Conservation (phyloP, 768 basidiomycete genomes). For the Agaricus blazei region DNA sequence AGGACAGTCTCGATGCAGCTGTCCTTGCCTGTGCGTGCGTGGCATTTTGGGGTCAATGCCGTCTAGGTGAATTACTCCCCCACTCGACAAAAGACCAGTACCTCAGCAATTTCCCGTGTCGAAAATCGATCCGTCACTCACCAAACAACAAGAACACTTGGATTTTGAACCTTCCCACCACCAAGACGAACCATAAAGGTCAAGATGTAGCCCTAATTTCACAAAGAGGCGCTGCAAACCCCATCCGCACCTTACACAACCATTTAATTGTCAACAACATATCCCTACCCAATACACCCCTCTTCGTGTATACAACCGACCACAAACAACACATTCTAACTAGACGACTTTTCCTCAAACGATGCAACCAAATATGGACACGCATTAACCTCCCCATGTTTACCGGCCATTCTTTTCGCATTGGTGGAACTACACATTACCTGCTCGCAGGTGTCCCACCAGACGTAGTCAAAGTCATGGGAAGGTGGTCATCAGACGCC, state of each 20-base stretch:
- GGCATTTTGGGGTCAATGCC: conserved; percentile 31
- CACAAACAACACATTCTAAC: not conserved
- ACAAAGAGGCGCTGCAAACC: conserved; percentile 6
- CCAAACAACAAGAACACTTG: conserved; percentile 1
- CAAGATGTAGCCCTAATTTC: conserved; percentile 25
- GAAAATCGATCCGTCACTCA: conserved; percentile 13
- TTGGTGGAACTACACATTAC: too few species aligned
- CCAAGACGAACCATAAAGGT: conserved; percentile 22
- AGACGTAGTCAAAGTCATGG: too few species aligned
- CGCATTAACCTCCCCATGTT: too few species aligned
- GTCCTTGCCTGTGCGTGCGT: conserved; percentile 25
- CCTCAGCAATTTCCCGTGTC: not conserved
- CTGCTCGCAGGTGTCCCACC: too few species aligned
- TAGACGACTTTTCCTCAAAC: conserved; percentile 7
- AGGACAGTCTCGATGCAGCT: conserved; percentile 22
- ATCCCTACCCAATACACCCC: conserved; percentile 14
- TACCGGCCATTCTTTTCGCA: too few species aligned
- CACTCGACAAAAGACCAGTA: not conserved
- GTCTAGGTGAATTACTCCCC: conserved; percentile 22
- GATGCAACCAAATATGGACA: conserved; percentile 12
- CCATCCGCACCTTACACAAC: conserved; percentile 16
- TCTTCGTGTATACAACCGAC: conserved; percentile 10
- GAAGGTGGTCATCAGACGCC: too few species aligned
- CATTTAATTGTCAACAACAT: conserved; percentile 17
- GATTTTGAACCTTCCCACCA: conserved; percentile 28